Evolutionary conservation across 2,329 filamentous ascomycete species (phyloP).

Genomic region (Aureobasidium sp.): DNA sequence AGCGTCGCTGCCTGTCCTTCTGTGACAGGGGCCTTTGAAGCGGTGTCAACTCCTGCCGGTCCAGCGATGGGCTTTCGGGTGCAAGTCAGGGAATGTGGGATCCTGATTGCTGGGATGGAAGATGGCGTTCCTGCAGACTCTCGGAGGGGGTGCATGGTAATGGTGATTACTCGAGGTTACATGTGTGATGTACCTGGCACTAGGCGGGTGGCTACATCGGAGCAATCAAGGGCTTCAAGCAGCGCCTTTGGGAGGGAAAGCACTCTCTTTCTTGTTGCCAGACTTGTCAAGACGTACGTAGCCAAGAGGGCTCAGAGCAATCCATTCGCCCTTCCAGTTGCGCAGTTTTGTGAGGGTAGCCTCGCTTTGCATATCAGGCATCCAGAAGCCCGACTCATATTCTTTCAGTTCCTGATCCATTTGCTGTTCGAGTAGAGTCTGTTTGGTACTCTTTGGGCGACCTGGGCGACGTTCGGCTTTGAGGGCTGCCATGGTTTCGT

Average conservation of each 20-base stretch:
- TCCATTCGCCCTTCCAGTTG: slow-evolving; percentile 79
- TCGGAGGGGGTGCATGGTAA: neutral
- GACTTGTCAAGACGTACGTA: slow-evolving; percentile 67
- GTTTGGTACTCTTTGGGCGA: slow-evolving; percentile 66
- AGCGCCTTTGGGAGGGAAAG: slow-evolving; percentile 61
- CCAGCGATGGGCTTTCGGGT: neutral
- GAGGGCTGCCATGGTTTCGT: slow-evolving; percentile 60
- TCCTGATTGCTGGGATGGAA: neutral
- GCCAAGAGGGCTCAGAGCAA: slow-evolving; percentile 64
- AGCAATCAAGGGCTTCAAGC: slow-evolving; percentile 21
- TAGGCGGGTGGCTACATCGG: neutral
- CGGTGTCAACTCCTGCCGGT: neutral
- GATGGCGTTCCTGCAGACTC: neutral
- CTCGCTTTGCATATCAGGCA: slow-evolving; percentile 67
- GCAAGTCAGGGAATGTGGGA: too few relatives aligned
- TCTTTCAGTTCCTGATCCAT: slow-evolving; percentile 68
- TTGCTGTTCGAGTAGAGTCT: slow-evolving; percentile 68
- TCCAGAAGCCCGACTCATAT: slow-evolving; percentile 75
- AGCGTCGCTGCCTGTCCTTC: neutral
- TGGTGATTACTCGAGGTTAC: neutral
- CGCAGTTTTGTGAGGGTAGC: slow-evolving; percentile 60
- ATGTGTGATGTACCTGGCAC: neutral
- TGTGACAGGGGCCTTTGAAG: neutral
- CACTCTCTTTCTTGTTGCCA: slow-evolving; percentile 60
- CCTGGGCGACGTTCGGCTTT: slow-evolving; percentile 69